Evolutionary conservation across 768 basidiomycete species (phyloP).

Genomic region (Amanita phalloides): DNA sequence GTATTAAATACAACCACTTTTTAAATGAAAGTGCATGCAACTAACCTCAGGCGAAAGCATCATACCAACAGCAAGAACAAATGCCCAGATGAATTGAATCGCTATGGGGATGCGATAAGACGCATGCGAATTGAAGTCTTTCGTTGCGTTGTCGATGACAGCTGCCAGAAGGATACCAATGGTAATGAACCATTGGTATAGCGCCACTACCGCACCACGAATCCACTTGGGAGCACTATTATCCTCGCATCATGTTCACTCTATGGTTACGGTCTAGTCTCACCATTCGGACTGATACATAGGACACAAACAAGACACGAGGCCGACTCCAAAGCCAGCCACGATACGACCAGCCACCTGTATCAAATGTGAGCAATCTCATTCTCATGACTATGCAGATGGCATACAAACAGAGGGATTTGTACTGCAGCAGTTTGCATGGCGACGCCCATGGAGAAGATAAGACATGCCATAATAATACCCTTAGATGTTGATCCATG

Average conservation of each 20-base stretch:
- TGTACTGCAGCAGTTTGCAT: constrained; percentile 49
- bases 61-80: constrained; percentile 63
- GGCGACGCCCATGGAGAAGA: constrained; percentile 54
- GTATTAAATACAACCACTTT: constrained; percentile 1
- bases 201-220: constrained; percentile 60
- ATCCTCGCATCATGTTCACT: background rate
- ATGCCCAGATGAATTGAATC: constrained; percentile 75
- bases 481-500: constrained; percentile 21
- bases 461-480: constrained; percentile 47
- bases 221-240: constrained; percentile 58
- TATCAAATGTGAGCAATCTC: background rate
- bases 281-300: constrained; percentile 40
- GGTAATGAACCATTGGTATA: constrained; percentile 66
- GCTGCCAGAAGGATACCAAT: constrained; percentile 68
- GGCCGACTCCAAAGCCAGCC: constrained; percentile 72
- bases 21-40: constrained; percentile 7
- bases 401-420: constrained; percentile 46
- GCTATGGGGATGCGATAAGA: constrained; percentile 65
- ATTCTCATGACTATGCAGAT: background rate
- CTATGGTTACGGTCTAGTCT: constrained; percentile 4
- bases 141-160: constrained; percentile 57
- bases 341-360: constrained; percentile 56
- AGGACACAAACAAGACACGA: constrained; percentile 55
- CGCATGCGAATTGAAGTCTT: constrained; percentile 34
- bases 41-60: constrained; percentile 53